These are phyloP conservation scores for Priceomyces melissophilus DNA, from an alignment of 805 yeast genomes.

Conservation along the genomic window DNA sequence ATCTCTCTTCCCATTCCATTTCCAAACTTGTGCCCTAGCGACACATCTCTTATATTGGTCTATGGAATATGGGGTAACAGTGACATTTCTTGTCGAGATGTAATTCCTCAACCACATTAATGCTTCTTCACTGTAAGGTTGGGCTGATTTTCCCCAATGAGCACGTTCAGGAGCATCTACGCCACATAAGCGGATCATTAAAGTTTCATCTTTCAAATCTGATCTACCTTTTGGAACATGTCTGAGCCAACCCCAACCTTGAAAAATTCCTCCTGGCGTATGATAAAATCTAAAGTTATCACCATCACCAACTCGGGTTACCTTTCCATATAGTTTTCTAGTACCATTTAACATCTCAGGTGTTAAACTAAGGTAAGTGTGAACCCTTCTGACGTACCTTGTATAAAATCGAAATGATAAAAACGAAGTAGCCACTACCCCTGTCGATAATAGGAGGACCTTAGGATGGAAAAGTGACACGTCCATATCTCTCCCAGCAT, in stretches of 20 bases:
- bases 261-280: constrained; percentile 82
- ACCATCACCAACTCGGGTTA: constrained; percentile 91
- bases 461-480: constrained; percentile 34
- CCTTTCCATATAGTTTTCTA: constrained; percentile 53
- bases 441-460: constrained; percentile 36
- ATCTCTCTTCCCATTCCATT: constrained; percentile 61
- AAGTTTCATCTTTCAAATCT: constrained; percentile 58
- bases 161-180: constrained; percentile 96
- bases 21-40: constrained; percentile 66
- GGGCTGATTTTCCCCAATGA: constrained; percentile 92
- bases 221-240: constrained; percentile 51
- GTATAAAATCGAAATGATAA: constrained; percentile 28
- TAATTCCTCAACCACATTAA: constrained; percentile 68
- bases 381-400: constrained; percentile 31
- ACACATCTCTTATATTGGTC: constrained; percentile 93
- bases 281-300: constrained; percentile 92
- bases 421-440: constrained; percentile 26
- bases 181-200: constrained; percentile 82
- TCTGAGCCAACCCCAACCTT: constrained; percentile 95
- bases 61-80: constrained; percentile 71
- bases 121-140: constrained; percentile 84
- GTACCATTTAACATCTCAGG: constrained; percentile 29
- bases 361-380: constrained; percentile 36
- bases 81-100: constrained; percentile 62
- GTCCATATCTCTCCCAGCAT: constrained; percentile 13